Evolutionary conservation across 1,284 basidiomycete species (phyloP).

Genomic region (Fereydounia khargensis): DNA sequence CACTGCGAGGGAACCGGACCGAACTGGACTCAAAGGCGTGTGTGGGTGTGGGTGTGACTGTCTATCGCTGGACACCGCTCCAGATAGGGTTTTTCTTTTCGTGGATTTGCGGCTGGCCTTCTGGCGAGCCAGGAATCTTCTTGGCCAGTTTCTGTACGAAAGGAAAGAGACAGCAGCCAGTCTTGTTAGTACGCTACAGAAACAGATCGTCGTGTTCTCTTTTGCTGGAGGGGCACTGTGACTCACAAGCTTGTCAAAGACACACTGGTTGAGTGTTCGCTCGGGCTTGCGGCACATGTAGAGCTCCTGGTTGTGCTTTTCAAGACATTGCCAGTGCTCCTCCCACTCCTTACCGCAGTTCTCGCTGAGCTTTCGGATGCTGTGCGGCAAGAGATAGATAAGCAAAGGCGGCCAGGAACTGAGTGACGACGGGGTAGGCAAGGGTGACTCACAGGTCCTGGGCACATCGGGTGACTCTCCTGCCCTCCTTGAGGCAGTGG

Average conservation of each 20-base stretch:
- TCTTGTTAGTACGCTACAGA: neutral
- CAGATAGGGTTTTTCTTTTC: conserved; percentile 82
- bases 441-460: conserved; percentile 77
- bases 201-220: conserved; percentile 61
- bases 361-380: conserved; percentile 88
- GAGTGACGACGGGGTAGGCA: too few species aligned
- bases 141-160: conserved; percentile 76
- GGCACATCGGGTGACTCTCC: conserved; percentile 92
- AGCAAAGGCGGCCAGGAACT: neutral
- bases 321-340: conserved; percentile 91
- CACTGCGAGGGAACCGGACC: too few species aligned
- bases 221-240: neutral
- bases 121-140: conserved; percentile 85
- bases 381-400: too few species aligned
- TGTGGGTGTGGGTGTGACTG: too few species aligned
- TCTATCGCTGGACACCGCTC: neutral
- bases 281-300: conserved; percentile 88
- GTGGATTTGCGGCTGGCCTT: conserved; percentile 80
- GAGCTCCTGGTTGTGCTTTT: conserved; percentile 93
- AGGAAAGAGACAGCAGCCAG: too few species aligned
- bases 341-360: conserved; percentile 87
- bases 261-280: conserved; percentile 84
- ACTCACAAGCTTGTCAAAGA: conserved; percentile 81
- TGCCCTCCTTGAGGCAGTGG: conserved; percentile 92
- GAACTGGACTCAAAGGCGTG: too few species aligned